A percentile compares a stretch with the other conserved stretches of the same genome.
Evolutionary conservation across 2,329 filamentous ascomycete species (phyloP).

Genomic region (Taxawa tesnikishii): DNA sequence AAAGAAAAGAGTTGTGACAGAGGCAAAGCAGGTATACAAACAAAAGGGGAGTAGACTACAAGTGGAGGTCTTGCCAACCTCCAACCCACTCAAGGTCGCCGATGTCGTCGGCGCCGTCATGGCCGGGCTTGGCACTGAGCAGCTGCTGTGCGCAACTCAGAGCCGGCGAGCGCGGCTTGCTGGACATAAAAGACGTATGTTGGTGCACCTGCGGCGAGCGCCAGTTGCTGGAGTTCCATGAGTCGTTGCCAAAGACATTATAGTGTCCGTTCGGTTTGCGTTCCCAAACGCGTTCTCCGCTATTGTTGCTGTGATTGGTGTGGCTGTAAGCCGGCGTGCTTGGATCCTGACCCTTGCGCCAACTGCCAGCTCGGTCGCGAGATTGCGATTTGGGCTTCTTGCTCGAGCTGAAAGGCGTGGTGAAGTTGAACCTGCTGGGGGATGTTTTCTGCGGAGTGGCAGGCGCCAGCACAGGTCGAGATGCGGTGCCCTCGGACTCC

Average conservation of each 20-base stretch:
- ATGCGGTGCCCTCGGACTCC: conserved; percentile 26
- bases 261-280: conserved; percentile 12
- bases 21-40: conserved; percentile 1
- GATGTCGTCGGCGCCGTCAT: conserved; percentile 44
- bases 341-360: conserved; percentile 17
- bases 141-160: conserved; percentile 9
- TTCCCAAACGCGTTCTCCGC: conserved; percentile 22
- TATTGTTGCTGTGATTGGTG: conserved; percentile 18
- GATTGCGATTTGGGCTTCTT: conserved; percentile 18
- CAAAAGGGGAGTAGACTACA: conserved; percentile 31
- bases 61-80: conserved; percentile 65
- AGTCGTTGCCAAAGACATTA: conserved; percentile 10
- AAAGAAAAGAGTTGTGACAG: conserved; percentile 2
- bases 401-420: conserved; percentile 18
- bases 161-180: conserved; percentile 7
- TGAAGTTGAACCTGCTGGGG: conserved; percentile 13
- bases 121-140: conserved; percentile 15
- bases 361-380: conserved; percentile 18
- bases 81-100: conserved; percentile 90
- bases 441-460: conserved; percentile 17
- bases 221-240: conserved; percentile 37
- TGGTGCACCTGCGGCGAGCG: conserved; percentile 24
- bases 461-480: conserved; percentile 24
- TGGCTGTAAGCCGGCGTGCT: conserved; percentile 18
- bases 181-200: conserved; percentile 7